These are phyloP conservation scores for Aspergillus uvarum DNA, from an alignment of 2,329 filamentous ascomycete genomes.

Conservation along the genomic window DNA sequence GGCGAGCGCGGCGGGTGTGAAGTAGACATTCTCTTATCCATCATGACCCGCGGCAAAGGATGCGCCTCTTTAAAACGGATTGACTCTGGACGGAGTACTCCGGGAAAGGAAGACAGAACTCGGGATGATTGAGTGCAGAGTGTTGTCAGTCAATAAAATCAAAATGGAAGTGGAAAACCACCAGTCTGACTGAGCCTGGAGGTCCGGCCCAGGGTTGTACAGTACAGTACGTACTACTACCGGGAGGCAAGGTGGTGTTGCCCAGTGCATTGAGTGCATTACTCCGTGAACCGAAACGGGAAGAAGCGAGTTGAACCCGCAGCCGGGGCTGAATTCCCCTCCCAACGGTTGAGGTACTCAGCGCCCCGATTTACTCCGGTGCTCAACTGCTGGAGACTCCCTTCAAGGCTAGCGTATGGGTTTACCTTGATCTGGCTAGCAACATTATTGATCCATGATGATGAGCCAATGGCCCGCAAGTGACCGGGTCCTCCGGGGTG, in stretches of 20 bases:
- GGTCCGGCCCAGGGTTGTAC: no score
- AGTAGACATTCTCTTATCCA: no score
- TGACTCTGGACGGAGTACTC: neutral
- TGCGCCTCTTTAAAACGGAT: no score
- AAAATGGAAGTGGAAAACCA: no score
- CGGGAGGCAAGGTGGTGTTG: no score
- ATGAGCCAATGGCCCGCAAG: neutral
- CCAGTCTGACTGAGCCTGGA: no score
- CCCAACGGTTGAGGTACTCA: constrained; percentile 13
- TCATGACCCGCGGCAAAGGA: no score
- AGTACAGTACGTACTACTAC: no score
- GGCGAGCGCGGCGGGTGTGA: no score
- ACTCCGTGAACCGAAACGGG: no score
- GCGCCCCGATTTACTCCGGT: constrained; percentile 22
- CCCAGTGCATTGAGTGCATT: no score
- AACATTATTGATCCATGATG: neutral
- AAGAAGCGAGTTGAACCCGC: no score
- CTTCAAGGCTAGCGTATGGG: constrained; percentile 5
- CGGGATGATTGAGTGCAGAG: neutral
- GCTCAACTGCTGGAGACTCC: constrained; percentile 15
- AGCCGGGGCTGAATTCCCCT: neutral
- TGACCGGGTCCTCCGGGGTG: constrained; percentile 3
- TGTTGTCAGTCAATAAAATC: neutral
- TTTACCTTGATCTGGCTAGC: constrained; percentile 1
- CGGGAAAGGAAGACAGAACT: neutral